phyloP scores from a whole-genome alignment of 495 filamentous ascomycete genomes.

The Aspergillus conjunctus region DNA sequence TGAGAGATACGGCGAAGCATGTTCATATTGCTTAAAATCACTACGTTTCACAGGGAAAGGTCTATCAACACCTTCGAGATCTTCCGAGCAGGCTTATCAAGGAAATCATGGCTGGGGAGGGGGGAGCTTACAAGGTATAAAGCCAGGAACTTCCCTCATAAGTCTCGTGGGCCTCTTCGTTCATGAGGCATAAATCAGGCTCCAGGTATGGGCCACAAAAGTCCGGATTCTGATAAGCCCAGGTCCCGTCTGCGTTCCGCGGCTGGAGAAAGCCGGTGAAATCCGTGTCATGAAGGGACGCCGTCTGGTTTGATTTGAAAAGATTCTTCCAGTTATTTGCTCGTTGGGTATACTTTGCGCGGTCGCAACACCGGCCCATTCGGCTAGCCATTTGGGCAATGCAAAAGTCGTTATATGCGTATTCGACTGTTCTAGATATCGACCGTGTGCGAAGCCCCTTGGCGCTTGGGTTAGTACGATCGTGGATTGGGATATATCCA shows the following conservation, averaged over 20 bases:
- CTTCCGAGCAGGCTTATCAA: too few relatives aligned
- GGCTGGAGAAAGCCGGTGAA: slow-evolving; percentile 73
- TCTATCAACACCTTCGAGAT: too few relatives aligned
- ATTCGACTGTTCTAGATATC: slow-evolving; percentile 73
- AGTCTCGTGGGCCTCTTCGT: slow-evolving; percentile 63
- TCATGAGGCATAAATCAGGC: slow-evolving; percentile 62
- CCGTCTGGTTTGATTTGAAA: slow-evolving; percentile 64
- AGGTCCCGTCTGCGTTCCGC: slow-evolving; percentile 64
- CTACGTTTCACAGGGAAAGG: too few relatives aligned
- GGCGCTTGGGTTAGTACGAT: slow-evolving; percentile 67
- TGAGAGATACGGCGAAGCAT: not conserved
- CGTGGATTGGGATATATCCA: slow-evolving; percentile 69
- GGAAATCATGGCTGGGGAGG: too few relatives aligned
- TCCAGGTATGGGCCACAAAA: slow-evolving; percentile 59
- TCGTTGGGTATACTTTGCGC: slow-evolving; percentile 61
- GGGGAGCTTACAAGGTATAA: slow-evolving; percentile 50
- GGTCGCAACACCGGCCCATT: slow-evolving; percentile 54
- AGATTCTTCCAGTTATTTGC: slow-evolving; percentile 70
- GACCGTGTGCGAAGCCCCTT: slow-evolving; percentile 70
- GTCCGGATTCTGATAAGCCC: slow-evolving; percentile 69
- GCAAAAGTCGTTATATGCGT: slow-evolving; percentile 77
- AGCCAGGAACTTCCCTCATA: slow-evolving; percentile 75
- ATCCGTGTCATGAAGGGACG: slow-evolving; percentile 60
- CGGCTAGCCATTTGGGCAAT: slow-evolving; percentile 65
- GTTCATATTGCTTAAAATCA: too few relatives aligned